Evolutionary conservation across 2,329 filamentous ascomycete genomes (phyloP), one percentile per base, ranked within the genome.

Genomic region (Colletotrichum sp.): DNA sequence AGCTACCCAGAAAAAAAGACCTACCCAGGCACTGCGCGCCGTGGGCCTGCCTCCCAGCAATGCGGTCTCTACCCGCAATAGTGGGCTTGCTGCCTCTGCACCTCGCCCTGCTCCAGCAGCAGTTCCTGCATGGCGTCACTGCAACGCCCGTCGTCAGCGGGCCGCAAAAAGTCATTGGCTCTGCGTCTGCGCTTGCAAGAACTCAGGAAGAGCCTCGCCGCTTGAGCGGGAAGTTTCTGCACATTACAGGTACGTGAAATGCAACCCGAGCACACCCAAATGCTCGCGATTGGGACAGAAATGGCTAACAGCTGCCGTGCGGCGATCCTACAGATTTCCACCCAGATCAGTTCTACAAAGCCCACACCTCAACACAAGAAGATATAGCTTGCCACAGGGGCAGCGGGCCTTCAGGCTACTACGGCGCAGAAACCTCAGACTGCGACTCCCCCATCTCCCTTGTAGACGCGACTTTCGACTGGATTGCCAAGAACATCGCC

Each of bases 381-480:
- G 89, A 91, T 34, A 86, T 91, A 78, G 93, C 94, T 77, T 99
- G 97, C 85, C 97, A 99, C 82, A 90, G 93, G 72, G 93, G 93
- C 75, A 87, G 92, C 75, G 97, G 97, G 15, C 87, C 92, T 8
- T 94, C 96, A 9, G 96, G 96, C 62, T 88, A 90, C 67, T 97
- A 95, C 82, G 97, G 97, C 81, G 93, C 96, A 71, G 95, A 97
- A 84, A 95, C 93, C 1, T 95, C 95, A 10, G 95, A 95, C 76
- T 99, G 97, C 89, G 97, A 99, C 86, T 92, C 95, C 4, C 96
- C 97, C 0, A 86, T 93, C 75, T 87, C 93, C 1, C 92, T 99
- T 21, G 88, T 98, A 77, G 95, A 99, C 84, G 94, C 95, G 80
- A 99, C 96, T 0, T 95, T 99, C 82, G 90, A 93, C 81, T 99